These are phyloP conservation scores for Phytophthora parvispora DNA, from an alignment of 352 stramenopile genomes.

Conservation along the genomic window DNA sequence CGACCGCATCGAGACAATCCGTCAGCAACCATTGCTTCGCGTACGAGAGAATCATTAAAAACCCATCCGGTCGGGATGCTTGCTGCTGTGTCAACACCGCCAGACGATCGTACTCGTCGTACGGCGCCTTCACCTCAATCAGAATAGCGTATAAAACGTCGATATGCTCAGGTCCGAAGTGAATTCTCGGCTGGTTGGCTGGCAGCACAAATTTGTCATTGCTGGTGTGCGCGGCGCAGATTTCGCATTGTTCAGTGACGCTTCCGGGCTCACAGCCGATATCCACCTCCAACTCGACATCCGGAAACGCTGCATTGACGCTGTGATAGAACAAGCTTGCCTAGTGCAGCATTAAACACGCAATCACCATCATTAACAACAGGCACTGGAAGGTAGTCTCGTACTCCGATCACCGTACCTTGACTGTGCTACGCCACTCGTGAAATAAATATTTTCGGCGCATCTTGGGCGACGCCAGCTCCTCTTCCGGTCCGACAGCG, in stretches of 20 bases:
- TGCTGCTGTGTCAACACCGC: slow-evolving; percentile 76
- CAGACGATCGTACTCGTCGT: slow-evolving; percentile 87
- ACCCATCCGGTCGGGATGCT: slow-evolving; percentile 82
- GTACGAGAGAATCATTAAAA: slow-evolving; percentile 88
- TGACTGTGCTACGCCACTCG: slow-evolving; percentile 82
- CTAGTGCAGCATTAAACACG: slow-evolving; percentile 34
- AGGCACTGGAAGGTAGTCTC: not conserved
- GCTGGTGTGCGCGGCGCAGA: slow-evolving; percentile 40
- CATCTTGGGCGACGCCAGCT: slow-evolving; percentile 6
- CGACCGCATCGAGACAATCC: slow-evolving; percentile 78
- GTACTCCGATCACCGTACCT: slow-evolving; percentile 43
- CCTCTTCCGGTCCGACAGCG: not conserved
- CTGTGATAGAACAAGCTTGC: slow-evolving; percentile 84
- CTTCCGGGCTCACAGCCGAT: slow-evolving; percentile 49
- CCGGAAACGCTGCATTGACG: slow-evolving; percentile 78
- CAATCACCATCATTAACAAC: slow-evolving; percentile 5
- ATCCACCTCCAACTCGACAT: slow-evolving; percentile 83
- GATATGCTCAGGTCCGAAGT: slow-evolving; percentile 83
- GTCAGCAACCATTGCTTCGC: slow-evolving; percentile 88
- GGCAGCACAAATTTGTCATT: slow-evolving; percentile 26
- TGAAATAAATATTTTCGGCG: slow-evolving; percentile 86
- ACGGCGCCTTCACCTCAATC: slow-evolving; percentile 89
- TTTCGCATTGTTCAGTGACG: slow-evolving; percentile 41
- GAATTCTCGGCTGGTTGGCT: slow-evolving; percentile 60
- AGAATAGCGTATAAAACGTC: slow-evolving; percentile 90